These are phyloP conservation scores for Psilocybe sp. DNA, from an alignment of 768 basidiomycete genomes.

Conservation along the genomic window DNA sequence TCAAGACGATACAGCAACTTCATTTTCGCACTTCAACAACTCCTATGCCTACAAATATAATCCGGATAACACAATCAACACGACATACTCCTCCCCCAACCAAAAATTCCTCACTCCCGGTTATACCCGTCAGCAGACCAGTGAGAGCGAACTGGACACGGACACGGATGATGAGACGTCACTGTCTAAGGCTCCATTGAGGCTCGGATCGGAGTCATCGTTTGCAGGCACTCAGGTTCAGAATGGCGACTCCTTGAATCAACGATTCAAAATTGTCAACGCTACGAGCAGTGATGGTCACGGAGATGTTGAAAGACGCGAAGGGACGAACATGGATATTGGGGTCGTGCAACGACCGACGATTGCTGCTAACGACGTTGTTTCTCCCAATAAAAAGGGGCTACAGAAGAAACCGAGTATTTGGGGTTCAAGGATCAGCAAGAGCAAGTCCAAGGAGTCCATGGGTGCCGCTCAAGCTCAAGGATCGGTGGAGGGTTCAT, in stretches of 20 bases:
- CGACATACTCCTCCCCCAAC: neutral
- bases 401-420: constrained; percentile 1
- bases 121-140: neutral
- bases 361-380: neutral
- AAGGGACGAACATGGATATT: neutral
- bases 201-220: constrained; percentile 8
- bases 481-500: neutral
- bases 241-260: no score
- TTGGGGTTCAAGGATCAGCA: constrained; percentile 5
- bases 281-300: neutral
- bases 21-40: constrained; percentile 11
- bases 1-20: constrained; percentile 9
- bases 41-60: constrained; percentile 14
- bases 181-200: constrained; percentile 3
- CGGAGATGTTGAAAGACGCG: neutral
- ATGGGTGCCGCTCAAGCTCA: neutral
- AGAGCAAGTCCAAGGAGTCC: constrained; percentile 4
- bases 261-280: no score
- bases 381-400: neutral
- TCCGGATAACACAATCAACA: constrained; percentile 1
- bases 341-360: neutral
- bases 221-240: neutral
- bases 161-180: constrained; percentile 10
- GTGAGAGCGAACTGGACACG: neutral
- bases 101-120: neutral